Base-by-base conservation (phyloP, 805 yeast genomes). In the Candida orba region DNA sequence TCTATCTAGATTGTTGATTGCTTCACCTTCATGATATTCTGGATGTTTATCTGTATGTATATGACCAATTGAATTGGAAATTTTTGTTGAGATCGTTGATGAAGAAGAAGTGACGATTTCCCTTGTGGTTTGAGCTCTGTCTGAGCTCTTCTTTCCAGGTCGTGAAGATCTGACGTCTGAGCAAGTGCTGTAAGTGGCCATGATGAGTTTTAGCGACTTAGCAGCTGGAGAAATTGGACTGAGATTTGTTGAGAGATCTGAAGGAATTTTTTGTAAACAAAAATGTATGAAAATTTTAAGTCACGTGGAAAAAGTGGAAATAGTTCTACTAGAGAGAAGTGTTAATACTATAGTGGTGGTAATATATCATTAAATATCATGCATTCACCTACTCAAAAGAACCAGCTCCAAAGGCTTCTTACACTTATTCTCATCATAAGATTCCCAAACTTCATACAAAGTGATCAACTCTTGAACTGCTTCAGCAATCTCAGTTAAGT, bases 401-500 rank as follows among this genome's bases (percentile, higher is more conserved):
- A 54, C 49, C 4, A 35, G 20, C 24, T 56, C 60, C 10, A 57
- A 33, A 2, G 54, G 52, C 22, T 52, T 54, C 42, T 54, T 56
- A 43, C 62, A 57, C 17, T 13, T 36, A 22, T 32, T 17, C 58
- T 86, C 96, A 54, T 85, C 87, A 56, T 85, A 89, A n/a, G 76
- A 60, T 51, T 84, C 88, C 96, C 97, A 90, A 7, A 78, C 73
- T 39, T 87, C 90, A 59, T 90, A 91, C 4, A 90, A 63, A 4
- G 84, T 78, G 35, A 91, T 72, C 56, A 89, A 65, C 52, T 89
- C 96, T 59, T 91, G 97, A 25, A 89, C 79, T 12, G 89, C 81
- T 47, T 84, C 91, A 36, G 84, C 78, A 6, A 87, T 79, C 56
- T 84, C 84, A 42, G 79, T 84, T 31, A 89, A 63, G 56, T 90